phyloP scores from a whole-genome alignment of 148 eudicot species.

The Dianthus caryophyllus region DNA sequence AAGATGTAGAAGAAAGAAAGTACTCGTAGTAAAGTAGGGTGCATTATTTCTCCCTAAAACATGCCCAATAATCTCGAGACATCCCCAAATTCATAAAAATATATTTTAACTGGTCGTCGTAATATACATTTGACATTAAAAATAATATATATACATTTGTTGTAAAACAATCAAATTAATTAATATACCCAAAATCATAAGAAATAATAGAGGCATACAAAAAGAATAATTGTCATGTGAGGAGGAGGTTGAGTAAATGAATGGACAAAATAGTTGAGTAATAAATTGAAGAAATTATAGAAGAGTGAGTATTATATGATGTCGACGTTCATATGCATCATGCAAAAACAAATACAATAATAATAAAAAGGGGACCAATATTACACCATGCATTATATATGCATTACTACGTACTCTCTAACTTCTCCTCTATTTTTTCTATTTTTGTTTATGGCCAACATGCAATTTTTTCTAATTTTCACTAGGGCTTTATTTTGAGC shows the following conservation, averaged over 20 bases:
- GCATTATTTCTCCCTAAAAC: too few relatives aligned
- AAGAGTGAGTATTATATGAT: neutral
- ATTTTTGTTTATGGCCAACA: conserved; percentile 7
- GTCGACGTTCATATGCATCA: neutral
- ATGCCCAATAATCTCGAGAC: too few relatives aligned
- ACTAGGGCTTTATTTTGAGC: neutral
- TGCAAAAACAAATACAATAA: neutral
- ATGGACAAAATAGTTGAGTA: neutral
- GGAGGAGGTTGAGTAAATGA: neutral
- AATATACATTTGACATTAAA: too few relatives aligned
- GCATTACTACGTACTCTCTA: conserved; percentile 6
- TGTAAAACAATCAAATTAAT: too few relatives aligned
- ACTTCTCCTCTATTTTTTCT: neutral
- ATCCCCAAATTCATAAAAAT: too few relatives aligned
- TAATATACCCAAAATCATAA: too few relatives aligned
- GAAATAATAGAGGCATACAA: neutral
- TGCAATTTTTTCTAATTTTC: neutral
- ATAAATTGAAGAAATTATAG: neutral
- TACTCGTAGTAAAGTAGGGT: too few relatives aligned
- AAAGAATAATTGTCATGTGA: neutral
- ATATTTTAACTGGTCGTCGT: too few relatives aligned
- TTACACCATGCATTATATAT: conserved; percentile 6
- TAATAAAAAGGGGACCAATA: neutral
- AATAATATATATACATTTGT: too few relatives aligned
- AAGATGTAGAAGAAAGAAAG: too few relatives aligned